Evolutionary conservation across 345 rosid species (phyloP).

Genomic region (Garcia nutans): DNA sequence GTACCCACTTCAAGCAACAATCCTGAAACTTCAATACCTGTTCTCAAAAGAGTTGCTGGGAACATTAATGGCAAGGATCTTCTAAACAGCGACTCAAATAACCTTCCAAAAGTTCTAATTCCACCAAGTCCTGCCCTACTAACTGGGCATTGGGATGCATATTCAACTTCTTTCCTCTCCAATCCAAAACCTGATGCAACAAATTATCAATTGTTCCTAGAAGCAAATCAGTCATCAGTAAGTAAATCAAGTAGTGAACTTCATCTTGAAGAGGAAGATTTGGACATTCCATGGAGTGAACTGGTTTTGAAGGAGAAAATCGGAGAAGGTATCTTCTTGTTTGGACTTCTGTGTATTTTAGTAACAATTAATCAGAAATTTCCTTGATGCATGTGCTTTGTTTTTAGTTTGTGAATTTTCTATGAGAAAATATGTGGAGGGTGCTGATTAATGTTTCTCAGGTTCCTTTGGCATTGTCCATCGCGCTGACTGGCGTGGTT

Average conservation of each 20-base stretch:
- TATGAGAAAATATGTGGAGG: constrained; percentile 13
- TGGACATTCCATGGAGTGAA: constrained; percentile 27
- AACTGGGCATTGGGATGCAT: constrained; percentile 14
- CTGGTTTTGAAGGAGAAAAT: constrained; percentile 25
- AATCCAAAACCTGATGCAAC: constrained; percentile 14
- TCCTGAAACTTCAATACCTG: constrained; percentile 16
- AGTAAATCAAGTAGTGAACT: constrained; percentile 23
- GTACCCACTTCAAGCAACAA: constrained; percentile 24
- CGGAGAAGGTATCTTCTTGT: constrained; percentile 27
- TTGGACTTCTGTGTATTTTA: constrained; percentile 5
- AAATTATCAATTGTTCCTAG: constrained; percentile 14
- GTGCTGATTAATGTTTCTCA: constrained; percentile 16
- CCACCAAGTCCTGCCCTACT: constrained; percentile 13
- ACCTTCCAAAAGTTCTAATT: constrained; percentile 11
- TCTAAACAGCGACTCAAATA: constrained; percentile 12
- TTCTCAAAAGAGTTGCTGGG: constrained; percentile 5
- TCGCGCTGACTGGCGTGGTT: constrained; percentile 35
- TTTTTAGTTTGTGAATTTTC: background rate
- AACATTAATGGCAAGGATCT: constrained; percentile 19
- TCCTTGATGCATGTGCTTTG: background rate
- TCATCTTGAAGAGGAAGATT: constrained; percentile 26
- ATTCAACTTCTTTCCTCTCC: constrained; percentile 16
- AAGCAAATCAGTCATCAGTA: constrained; percentile 9
- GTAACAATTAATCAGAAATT: background rate
- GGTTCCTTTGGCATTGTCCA: constrained; percentile 34